Conservation (phyloP, 805 yeast species). For the Teunomyces barrocoloradensis region DNA sequence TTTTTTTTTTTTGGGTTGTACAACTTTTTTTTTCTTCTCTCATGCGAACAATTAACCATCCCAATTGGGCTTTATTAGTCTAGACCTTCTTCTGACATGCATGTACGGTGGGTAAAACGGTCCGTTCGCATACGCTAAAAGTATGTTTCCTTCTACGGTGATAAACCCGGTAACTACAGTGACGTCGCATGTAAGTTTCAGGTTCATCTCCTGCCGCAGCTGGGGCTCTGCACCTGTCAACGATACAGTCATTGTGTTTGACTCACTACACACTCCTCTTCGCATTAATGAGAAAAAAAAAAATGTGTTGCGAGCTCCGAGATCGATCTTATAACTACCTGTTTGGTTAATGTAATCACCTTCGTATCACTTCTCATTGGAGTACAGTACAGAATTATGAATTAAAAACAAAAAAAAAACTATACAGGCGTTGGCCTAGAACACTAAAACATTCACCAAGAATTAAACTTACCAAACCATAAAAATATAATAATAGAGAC, state of each 20-base stretch:
- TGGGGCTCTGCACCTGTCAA: background rate
- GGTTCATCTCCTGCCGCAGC: background rate
- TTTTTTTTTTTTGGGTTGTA: background rate
- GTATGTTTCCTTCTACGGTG: background rate
- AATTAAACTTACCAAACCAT: slow-evolving; percentile 5
- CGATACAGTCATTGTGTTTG: background rate
- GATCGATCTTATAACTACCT: background rate
- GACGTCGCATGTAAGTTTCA: background rate
- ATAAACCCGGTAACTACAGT: background rate
- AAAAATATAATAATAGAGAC: background rate
- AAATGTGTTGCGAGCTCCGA: background rate
- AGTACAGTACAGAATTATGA: background rate
- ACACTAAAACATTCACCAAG: slow-evolving; percentile 4
- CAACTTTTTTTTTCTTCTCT: background rate
- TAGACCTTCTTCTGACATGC: no score
- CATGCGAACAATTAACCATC: background rate
- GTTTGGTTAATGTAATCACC: background rate
- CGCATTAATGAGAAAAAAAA: no score
- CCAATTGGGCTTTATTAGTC: background rate
- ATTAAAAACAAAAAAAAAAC: slow-evolving; percentile 2
- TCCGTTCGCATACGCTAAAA: background rate
- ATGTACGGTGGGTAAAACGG: no score
- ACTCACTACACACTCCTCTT: no score
- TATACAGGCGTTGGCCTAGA: slow-evolving; percentile 1
- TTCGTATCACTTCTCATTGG: background rate